These are phyloP conservation scores for Aureobasidium vineae DNA, from an alignment of 2,329 filamentous ascomycete species.

Conservation along the genomic window DNA sequence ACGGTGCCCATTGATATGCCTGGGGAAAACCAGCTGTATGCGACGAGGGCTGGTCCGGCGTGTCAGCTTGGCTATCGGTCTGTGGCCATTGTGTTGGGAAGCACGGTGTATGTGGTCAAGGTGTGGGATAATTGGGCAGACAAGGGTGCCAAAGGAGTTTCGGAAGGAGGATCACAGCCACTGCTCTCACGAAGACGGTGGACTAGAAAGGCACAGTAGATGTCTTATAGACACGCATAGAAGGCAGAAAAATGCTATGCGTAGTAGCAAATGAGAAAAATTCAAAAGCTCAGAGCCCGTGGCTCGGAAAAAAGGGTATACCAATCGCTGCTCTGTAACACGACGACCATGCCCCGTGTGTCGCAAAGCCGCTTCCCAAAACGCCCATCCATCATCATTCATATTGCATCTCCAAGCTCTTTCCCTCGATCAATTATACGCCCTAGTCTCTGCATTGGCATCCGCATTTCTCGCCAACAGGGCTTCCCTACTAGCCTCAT, in stretches of 20 bases:
- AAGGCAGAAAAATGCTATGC: neutral
- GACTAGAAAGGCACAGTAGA: conserved; percentile 21
- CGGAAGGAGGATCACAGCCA: conserved; percentile 16
- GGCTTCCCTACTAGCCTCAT: conserved; percentile 66
- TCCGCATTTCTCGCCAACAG: conserved; percentile 66
- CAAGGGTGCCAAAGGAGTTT: conserved; percentile 11
- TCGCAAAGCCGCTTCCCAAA: neutral
- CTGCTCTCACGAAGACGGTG: conserved; percentile 16
- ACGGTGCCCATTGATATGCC: conserved; percentile 21
- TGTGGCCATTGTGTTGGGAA: conserved; percentile 24
- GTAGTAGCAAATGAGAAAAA: neutral
- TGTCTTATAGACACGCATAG: too few relatives aligned
- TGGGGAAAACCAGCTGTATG: conserved; percentile 24
- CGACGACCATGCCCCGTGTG: neutral
- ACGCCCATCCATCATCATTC: neutral
- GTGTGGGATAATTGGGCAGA: conserved; percentile 19
- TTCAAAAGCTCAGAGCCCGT: neutral
- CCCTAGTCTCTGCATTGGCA: conserved; percentile 55
- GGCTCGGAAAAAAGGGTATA: conserved; percentile 12
- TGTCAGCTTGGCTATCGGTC: conserved; percentile 15
- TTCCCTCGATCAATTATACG: conserved; percentile 36
- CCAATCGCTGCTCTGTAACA: neutral
- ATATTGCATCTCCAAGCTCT: neutral
- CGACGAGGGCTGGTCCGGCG: conserved; percentile 23
- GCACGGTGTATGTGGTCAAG: conserved; percentile 25